Conservation (phyloP, 495 filamentous ascomycete species). For the Penicillium nucicola region DNA sequence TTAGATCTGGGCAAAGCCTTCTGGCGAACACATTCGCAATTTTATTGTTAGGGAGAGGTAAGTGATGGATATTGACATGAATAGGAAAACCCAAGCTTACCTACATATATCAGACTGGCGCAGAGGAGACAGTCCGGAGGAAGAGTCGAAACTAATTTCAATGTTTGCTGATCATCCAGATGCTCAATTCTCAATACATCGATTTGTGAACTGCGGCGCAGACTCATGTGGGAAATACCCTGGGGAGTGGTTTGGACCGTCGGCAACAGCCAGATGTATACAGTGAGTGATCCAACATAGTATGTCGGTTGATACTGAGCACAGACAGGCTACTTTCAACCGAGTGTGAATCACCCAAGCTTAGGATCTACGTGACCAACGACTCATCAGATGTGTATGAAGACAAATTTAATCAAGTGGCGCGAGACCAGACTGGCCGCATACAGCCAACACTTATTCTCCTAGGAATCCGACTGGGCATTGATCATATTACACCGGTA, state of each 20-base stretch:
- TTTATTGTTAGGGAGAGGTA: constrained; percentile 75
- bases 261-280: constrained; percentile 92
- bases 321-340: constrained; percentile 65
- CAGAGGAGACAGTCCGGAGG: constrained; percentile 49
- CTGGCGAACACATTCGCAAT: constrained; percentile 79
- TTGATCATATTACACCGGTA: constrained; percentile 86
- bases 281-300: constrained; percentile 58
- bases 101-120: constrained; percentile 66
- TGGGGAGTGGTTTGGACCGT: constrained; percentile 99
- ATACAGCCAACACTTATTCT: constrained; percentile 87
- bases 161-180: constrained; percentile 85
- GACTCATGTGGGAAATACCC: constrained; percentile 88
- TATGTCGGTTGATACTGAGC: constrained; percentile 17
- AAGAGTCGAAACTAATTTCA: constrained; percentile 71
- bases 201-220: constrained; percentile 86
- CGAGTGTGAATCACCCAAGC: constrained; percentile 48
- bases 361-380: constrained; percentile 84
- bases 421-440: constrained; percentile 55
- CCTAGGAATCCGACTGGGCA: constrained; percentile 82
- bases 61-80: not conserved
- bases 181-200: constrained; percentile 93
- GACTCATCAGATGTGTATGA: constrained; percentile 92
- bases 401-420: constrained; percentile 75
- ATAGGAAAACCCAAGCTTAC: constrained; percentile 17
- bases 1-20: constrained; percentile 90